A percentile compares a stretch with the other conserved stretches of the same genome.
Evolutionary conservation across 768 basidiomycete species (phyloP).

Genomic region (Cystobasidium onofrii): DNA sequence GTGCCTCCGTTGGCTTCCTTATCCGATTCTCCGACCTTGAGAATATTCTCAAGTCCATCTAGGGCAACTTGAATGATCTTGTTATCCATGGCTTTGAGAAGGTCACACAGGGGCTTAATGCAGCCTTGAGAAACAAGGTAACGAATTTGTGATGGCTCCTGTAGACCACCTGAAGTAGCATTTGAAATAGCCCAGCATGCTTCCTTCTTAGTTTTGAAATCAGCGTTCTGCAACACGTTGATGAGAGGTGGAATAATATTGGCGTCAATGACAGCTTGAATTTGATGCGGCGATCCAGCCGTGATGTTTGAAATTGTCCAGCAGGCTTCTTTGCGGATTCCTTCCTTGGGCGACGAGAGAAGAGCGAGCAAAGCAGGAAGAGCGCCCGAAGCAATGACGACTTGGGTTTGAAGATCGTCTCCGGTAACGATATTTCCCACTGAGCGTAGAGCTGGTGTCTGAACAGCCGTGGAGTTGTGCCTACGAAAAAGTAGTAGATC

Average conservation of each 20-base stretch:
- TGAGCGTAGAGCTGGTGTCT: slow-evolving; percentile 94
- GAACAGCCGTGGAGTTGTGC: slow-evolving; percentile 67
- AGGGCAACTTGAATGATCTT: slow-evolving; percentile 95
- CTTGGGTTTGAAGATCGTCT: slow-evolving; percentile 97
- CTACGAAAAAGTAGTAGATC: slow-evolving; percentile 35
- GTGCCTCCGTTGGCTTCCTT: slow-evolving; percentile 68
- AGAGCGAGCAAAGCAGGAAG: slow-evolving; percentile 87
- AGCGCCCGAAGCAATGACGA: slow-evolving; percentile 95
- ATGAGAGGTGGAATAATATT: slow-evolving; percentile 96
- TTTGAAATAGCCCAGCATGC: slow-evolving; percentile 99
- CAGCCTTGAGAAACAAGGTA: slow-evolving; percentile 96
- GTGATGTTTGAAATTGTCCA: slow-evolving; percentile 99
- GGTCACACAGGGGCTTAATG: slow-evolving; percentile 95
- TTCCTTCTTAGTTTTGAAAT: slow-evolving; percentile 99
- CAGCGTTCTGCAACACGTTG: slow-evolving; percentile 93
- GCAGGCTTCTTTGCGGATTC: slow-evolving; percentile 97
- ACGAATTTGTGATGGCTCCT: slow-evolving; percentile 92
- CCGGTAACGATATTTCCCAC: slow-evolving; percentile 99
- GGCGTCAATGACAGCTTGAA: slow-evolving; percentile 94
- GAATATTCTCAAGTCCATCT: slow-evolving; percentile 94
- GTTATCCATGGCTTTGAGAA: slow-evolving; percentile 97
- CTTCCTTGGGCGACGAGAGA: slow-evolving; percentile 92
- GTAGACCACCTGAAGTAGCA: slow-evolving; percentile 92
- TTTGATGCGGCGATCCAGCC: slow-evolving; percentile 91
- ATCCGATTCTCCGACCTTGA: slow-evolving; percentile 95